Conservation (phyloP, 1,139 yeast species). For the Meyerozyma elateridarum region DNA sequence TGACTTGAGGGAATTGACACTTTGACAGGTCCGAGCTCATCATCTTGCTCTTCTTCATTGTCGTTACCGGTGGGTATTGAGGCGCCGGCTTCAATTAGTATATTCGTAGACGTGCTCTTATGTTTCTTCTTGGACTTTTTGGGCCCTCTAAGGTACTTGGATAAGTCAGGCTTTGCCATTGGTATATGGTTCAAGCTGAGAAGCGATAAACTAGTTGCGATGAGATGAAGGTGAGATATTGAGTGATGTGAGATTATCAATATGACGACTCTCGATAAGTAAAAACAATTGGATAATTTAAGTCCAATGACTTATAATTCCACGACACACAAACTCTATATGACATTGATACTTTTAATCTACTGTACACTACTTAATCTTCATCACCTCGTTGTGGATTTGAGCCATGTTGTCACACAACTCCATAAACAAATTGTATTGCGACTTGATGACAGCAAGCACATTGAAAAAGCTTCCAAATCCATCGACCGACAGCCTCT, state of each 20-base stretch:
- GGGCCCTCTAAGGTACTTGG: constrained; percentile 38
- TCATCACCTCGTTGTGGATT: constrained; percentile 65
- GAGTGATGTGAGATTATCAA: too few species aligned
- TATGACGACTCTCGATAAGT: too few species aligned
- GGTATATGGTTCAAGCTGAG: too few species aligned
- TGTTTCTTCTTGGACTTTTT: constrained; percentile 16
- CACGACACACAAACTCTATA: too few species aligned
- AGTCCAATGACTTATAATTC: too few species aligned
- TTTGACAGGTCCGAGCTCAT: constrained; percentile 22
- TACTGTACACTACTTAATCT: background rate
- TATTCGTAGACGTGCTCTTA: too few species aligned
- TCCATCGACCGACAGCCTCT: constrained; percentile 41
- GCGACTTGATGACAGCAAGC: constrained; percentile 69
- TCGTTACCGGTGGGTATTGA: constrained; percentile 11
- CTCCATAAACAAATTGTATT: constrained; percentile 83
- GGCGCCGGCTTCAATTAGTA: too few species aligned
- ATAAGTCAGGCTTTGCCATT: constrained; percentile 23
- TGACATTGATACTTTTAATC: too few species aligned
- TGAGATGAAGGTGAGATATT: too few species aligned
- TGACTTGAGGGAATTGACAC: constrained; percentile 14
- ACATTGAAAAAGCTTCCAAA: constrained; percentile 53
- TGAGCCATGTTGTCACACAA: constrained; percentile 88
- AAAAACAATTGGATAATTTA: too few species aligned
- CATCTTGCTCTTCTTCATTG: constrained; percentile 18
- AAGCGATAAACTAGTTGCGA: too few species aligned